Percentiles rank a stretch among this genome's conserved stretches.
These are phyloP conservation scores for Metarhizium brunneum DNA, from an alignment of 2,329 filamentous ascomycete genomes.

Conservation along the genomic window DNA sequence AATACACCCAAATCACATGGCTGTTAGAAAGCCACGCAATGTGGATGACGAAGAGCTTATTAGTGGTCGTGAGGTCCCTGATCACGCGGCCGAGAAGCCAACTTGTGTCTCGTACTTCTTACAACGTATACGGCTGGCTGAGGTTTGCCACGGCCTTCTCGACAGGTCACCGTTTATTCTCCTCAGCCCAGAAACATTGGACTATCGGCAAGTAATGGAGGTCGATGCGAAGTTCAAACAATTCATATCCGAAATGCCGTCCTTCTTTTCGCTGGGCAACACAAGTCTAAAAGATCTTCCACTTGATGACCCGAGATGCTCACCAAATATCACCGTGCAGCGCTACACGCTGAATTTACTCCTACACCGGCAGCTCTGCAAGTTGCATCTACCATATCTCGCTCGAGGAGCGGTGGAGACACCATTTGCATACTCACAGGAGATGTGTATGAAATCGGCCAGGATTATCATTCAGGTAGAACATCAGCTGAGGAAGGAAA, in stretches of 20 bases:
- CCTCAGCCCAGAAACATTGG: conserved; percentile 18
- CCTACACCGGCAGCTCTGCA: conserved; percentile 24
- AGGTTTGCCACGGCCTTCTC: conserved; percentile 24
- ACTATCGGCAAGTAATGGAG: conserved; percentile 22
- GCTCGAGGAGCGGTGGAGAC: conserved; percentile 24
- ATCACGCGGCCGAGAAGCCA: conserved; percentile 19
- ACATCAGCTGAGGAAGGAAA: conserved; percentile 17
- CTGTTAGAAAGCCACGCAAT: conserved; percentile 28
- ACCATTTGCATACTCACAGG: conserved; percentile 20
- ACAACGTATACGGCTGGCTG: conserved; percentile 27
- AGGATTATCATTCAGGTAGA: conserved; percentile 21
- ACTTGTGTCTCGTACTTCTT: conserved; percentile 29
- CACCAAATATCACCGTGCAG: conserved; percentile 18
- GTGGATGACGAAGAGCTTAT: conserved; percentile 27
- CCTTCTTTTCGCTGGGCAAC: conserved; percentile 18
- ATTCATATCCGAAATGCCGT: conserved; percentile 18
- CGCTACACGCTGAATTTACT: conserved; percentile 24
- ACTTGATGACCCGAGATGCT: conserved; percentile 12
- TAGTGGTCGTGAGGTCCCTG: conserved; percentile 17
- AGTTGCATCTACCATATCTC: conserved; percentile 25
- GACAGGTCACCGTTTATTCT: conserved; percentile 20
- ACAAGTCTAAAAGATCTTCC: conserved; percentile 12
- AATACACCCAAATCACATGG: conserved; percentile 29
- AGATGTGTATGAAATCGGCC: conserved; percentile 22
- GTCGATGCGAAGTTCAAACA: conserved; percentile 21